These are phyloP conservation scores for Parmales sp. DNA, from an alignment of 108 stramenopile genomes.

Conservation along the genomic window DNA sequence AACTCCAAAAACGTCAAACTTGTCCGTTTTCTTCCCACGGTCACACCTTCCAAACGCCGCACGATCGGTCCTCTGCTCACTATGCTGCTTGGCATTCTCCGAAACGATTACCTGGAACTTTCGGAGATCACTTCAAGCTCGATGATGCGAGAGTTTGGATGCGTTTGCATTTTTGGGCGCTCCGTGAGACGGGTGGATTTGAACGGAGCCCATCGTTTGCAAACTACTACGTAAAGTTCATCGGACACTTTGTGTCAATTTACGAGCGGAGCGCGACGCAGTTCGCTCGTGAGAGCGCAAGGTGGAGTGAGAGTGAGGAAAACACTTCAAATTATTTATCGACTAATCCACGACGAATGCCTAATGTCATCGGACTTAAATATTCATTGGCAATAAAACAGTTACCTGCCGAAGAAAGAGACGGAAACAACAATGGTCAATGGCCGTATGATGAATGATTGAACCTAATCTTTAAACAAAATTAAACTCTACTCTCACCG, in stretches of 20 bases:
- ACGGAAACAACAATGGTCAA: too few relatives aligned
- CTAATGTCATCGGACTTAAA: not conserved
- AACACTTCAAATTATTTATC: slow-evolving; percentile 23
- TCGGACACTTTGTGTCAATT: slow-evolving; percentile 56
- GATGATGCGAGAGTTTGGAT: slow-evolving; percentile 63
- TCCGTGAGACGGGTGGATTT: slow-evolving; percentile 40
- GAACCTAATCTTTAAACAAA: too few relatives aligned
- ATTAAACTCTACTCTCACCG: too few relatives aligned
- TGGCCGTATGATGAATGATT: too few relatives aligned
- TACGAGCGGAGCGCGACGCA: slow-evolving; percentile 43
- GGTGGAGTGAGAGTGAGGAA: slow-evolving; percentile 43
- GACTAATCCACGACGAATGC: not conserved
- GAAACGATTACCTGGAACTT: slow-evolving; percentile 38
- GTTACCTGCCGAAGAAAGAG: not conserved
- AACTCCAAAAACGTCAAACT: slow-evolving; percentile 28
- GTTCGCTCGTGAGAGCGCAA: slow-evolving; percentile 49
- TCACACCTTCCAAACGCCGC: slow-evolving; percentile 17
- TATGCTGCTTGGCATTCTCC: slow-evolving; percentile 52
- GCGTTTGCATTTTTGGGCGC: slow-evolving; percentile 59
- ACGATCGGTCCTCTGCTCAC: slow-evolving; percentile 60
- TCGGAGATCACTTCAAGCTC: slow-evolving; percentile 49
- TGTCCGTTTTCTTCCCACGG: slow-evolving; percentile 15
- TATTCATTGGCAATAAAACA: not conserved
- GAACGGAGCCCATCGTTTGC: slow-evolving; percentile 40
- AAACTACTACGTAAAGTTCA: slow-evolving; percentile 58